Evolutionary conservation across 73 alveolate genomes (phyloP), one percentile per base, ranked within the genome.

Genomic region (Paramecium sonneborni): DNA sequence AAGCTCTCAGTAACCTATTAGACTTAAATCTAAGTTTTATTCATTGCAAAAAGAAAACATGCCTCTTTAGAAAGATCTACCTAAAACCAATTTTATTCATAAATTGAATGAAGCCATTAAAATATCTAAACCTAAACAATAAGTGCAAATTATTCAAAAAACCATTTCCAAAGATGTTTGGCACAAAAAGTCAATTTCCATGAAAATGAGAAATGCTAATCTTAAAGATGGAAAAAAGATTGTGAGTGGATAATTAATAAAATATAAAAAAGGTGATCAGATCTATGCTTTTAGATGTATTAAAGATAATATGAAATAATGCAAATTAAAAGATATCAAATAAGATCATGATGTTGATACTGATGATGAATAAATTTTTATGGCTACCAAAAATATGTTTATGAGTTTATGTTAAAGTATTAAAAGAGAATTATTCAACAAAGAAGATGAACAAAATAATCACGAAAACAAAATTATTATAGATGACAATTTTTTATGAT

Each of bases 301-400:
- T 7, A 67, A 67, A 24, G 84, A 67, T 24, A 67, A 43, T 10
- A 67, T 67, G 44, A 67, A 67, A 67, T 26, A 67, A 30, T 30
- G 21, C 44, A 30, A 67, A 67, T 32, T 67, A 67, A 67, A 28
- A 67, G 38, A 67, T 30, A 67, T 32, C 1, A 67, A 67, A 67
- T 67, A 7, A 67, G 84, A 67, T 67, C 84, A 67, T 67, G 84
- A 67, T 67, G 44, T 67, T 67, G 84, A 67, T 15, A 67, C 84
- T 30, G 84, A 67, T 67, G 84, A 67, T 67, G 84, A 67, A 67
- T 67, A 67, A 67, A 32, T 67, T 26, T 67, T 30, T 24, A 32
- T 67, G 44, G 84, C 84, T 6, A 30, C 84, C 14, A 67, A 67
- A 67, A 67, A 67, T 30, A 26, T 67, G 48, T 67, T 67, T 67